Conservation (phyloP, 2,329 filamentous ascomycete genomes). For the Epichloe glyceriae region DNA sequence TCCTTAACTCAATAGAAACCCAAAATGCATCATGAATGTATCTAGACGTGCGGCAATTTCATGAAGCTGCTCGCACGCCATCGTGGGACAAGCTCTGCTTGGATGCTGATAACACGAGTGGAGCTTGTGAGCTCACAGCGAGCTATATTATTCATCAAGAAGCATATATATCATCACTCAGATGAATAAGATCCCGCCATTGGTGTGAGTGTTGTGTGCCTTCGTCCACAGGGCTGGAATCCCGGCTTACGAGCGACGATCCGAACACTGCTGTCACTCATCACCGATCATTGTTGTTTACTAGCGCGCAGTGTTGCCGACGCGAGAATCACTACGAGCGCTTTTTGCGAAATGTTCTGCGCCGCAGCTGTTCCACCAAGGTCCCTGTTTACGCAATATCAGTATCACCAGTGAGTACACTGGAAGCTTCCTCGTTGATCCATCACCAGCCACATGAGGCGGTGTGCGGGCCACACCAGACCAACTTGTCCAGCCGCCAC, state of each 20-base stretch:
- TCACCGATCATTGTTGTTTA: background rate
- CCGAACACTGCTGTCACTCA: background rate
- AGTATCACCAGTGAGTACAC: no score
- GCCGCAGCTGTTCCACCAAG: no score
- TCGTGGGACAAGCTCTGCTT: no score
- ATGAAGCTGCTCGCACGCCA: background rate
- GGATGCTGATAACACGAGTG: no score
- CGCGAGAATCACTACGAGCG: background rate
- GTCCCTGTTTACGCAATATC: no score
- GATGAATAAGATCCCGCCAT: no score
- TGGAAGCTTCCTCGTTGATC: background rate
- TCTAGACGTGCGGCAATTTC: background rate
- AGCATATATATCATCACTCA: no score
- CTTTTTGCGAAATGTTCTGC: background rate
- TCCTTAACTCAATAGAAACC: background rate
- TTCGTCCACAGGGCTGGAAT: background rate
- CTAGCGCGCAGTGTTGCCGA: background rate
- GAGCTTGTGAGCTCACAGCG: no score
- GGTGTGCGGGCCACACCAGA: background rate
- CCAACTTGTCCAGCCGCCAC: conserved; percentile 2
- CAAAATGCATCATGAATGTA: background rate
- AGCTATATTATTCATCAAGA: no score
- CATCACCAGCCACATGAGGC: conserved; percentile 5
- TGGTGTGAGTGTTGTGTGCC: no score
- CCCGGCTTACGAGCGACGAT: background rate